phyloP scores from a whole-genome alignment of 2,329 filamentous ascomycete species.

The Alternaria ventricosa region DNA sequence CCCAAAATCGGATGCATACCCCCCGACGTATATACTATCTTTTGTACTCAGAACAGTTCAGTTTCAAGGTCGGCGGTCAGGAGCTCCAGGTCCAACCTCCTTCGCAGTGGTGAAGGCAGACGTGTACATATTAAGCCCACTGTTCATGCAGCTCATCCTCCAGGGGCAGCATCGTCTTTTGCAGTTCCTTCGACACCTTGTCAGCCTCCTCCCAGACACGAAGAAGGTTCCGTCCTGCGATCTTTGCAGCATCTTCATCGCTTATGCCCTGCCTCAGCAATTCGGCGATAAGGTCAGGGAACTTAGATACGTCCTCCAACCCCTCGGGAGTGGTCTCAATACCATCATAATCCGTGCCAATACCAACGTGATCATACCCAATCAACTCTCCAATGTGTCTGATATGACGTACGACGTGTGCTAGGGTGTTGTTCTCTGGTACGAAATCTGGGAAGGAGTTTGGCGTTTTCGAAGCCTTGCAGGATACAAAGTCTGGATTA shows the following conservation, averaged over 20 bases:
- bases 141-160: constrained; percentile 51
- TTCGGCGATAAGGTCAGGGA: constrained; percentile 77
- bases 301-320: constrained; percentile 84
- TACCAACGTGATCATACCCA: constrained; percentile 85
- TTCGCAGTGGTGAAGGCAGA: neutral
- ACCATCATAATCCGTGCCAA: constrained; percentile 90
- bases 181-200: constrained; percentile 69
- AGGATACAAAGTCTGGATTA: constrained; percentile 80
- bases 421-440: constrained; percentile 72
- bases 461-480: constrained; percentile 63
- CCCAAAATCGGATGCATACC: neutral
- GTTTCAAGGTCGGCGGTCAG: neutral
- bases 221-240: constrained; percentile 81
- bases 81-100: neutral
- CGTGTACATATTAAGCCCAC: constrained; percentile 17
- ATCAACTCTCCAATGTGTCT: constrained; percentile 81
- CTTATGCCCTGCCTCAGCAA: constrained; percentile 75
- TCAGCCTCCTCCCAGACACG: constrained; percentile 86
- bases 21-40: neutral
- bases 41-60: neutral
- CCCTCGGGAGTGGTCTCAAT: constrained; percentile 72
- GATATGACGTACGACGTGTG: constrained; percentile 81
- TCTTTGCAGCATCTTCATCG: constrained; percentile 73
- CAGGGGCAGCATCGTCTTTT: constrained; percentile 55
- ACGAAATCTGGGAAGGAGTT: constrained; percentile 73